Percentiles rank a stretch among this genome's conserved stretches.
phyloP scores from a whole-genome alignment of 164 flowering plant genomes.

The Magnolia changhungtana region DNA sequence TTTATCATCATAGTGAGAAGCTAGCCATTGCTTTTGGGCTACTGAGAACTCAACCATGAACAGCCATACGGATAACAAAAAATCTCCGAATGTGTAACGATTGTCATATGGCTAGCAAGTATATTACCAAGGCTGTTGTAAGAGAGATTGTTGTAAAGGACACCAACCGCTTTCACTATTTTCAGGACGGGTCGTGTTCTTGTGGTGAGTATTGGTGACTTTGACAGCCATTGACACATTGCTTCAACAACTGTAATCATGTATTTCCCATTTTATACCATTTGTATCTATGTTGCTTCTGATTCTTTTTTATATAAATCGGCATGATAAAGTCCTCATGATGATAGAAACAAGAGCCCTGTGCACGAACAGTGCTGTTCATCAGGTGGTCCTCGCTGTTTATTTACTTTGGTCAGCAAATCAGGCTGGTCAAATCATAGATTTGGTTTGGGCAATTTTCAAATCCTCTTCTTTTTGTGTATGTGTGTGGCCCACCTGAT shows the following conservation, averaged over 20 bases:
- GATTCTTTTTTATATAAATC: not conserved
- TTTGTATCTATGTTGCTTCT: not conserved
- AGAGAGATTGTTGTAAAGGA: conserved; percentile 31
- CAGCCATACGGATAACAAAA: conserved; percentile 27
- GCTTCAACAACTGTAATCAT: not conserved
- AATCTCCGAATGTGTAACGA: conserved; percentile 36
- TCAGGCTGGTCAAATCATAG: too few relatives aligned
- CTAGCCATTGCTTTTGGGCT: conserved; percentile 31
- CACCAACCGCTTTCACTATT: conserved; percentile 32
- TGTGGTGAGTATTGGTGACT: conserved; percentile 35
- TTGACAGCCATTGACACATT: not conserved
- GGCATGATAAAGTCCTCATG: not conserved
- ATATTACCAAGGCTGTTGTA: conserved; percentile 25
- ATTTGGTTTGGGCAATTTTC: too few relatives aligned
- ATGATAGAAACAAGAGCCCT: not conserved
- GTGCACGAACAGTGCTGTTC: too few relatives aligned
- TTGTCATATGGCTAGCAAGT: conserved; percentile 32
- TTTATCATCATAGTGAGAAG: conserved; percentile 37
- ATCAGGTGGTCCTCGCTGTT: too few relatives aligned
- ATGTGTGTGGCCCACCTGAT: too few relatives aligned
- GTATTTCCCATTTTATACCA: not conserved
- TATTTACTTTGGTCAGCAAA: too few relatives aligned
- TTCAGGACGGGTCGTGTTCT: conserved; percentile 29
- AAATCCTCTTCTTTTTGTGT: too few relatives aligned
- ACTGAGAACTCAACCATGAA: conserved; percentile 21